Evolutionary conservation across 306 rosid genomes (phyloP).

Genomic region (Begonia fuchsioides): DNA sequence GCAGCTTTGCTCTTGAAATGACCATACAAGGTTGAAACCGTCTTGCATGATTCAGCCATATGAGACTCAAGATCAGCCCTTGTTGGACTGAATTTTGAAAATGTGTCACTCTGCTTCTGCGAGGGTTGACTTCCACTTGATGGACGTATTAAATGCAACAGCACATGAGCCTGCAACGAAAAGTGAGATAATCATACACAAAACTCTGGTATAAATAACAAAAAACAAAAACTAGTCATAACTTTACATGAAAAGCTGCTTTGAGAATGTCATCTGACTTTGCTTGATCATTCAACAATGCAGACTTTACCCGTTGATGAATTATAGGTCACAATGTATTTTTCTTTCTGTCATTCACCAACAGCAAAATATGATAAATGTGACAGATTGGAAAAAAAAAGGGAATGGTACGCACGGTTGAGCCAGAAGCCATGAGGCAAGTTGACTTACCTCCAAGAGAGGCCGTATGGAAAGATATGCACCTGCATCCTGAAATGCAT

Average conservation of each 20-base stretch:
- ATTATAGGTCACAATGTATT: constrained; percentile 73
- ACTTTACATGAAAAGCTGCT: constrained; percentile 93
- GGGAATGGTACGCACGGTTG: not conserved
- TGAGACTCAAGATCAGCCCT: constrained; percentile 42
- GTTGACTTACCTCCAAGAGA: constrained; percentile 47
- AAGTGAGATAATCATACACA: constrained; percentile 6
- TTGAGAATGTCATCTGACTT: constrained; percentile 91
- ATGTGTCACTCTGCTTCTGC: constrained; percentile 21
- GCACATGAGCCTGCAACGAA: constrained; percentile 78
- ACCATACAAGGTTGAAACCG: constrained; percentile 54
- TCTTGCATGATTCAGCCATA: constrained; percentile 64
- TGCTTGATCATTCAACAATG: constrained; percentile 88
- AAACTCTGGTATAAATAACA: constrained; percentile 3
- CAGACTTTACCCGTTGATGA: constrained; percentile 67
- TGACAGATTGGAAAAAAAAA: not conserved
- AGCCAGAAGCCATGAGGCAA: not conserved
- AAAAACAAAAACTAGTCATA: constrained; percentile 7
- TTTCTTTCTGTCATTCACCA: constrained; percentile 52
- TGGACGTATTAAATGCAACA: constrained; percentile 52
- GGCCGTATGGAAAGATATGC: constrained; percentile 71
- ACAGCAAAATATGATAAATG: constrained; percentile 12
- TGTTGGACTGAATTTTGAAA: constrained; percentile 19
- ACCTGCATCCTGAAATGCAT: constrained; percentile 92
- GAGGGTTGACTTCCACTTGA: constrained; percentile 20
- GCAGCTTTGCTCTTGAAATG: constrained; percentile 68